Evolutionary conservation across 306 rosid genomes (phyloP).

Genomic region (Quercus aquifolioides): DNA sequence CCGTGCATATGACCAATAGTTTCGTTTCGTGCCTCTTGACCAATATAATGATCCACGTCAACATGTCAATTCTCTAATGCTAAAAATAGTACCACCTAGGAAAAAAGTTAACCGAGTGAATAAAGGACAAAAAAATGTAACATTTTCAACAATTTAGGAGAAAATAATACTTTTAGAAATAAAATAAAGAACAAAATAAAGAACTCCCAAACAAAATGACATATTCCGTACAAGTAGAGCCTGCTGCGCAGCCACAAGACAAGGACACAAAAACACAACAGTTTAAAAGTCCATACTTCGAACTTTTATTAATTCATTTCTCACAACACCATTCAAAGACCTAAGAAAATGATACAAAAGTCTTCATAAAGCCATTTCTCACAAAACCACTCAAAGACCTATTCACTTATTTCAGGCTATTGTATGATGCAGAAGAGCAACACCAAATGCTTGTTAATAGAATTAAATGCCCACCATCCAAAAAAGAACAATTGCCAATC

Average conservation of each 20-base stretch:
- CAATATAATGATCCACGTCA: too few relatives aligned
- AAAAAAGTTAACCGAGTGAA: too few relatives aligned
- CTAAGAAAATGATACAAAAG: too few relatives aligned
- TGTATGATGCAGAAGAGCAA: neutral
- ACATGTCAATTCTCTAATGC: too few relatives aligned
- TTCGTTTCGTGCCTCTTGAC: too few relatives aligned
- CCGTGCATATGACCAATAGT: too few relatives aligned
- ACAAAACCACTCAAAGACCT: neutral
- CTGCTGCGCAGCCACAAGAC: neutral
- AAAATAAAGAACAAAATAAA: neutral
- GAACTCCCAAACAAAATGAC: neutral
- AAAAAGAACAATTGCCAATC: neutral
- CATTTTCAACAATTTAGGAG: too few relatives aligned
- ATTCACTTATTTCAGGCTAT: neutral
- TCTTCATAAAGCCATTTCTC: neutral
- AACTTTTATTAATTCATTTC: neutral
- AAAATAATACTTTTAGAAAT: too few relatives aligned
- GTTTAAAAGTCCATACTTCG: neutral
- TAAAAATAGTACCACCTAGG: too few relatives aligned
- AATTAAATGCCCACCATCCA: neutral
- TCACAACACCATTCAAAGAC: too few relatives aligned
- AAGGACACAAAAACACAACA: neutral
- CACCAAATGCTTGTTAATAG: neutral
- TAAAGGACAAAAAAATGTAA: too few relatives aligned
- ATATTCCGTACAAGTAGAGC: neutral